Evolutionary conservation across 306 rosid species (phyloP), one percentile per base, ranked within the genome.

Genomic region (Macrotyloma uniflorum): DNA sequence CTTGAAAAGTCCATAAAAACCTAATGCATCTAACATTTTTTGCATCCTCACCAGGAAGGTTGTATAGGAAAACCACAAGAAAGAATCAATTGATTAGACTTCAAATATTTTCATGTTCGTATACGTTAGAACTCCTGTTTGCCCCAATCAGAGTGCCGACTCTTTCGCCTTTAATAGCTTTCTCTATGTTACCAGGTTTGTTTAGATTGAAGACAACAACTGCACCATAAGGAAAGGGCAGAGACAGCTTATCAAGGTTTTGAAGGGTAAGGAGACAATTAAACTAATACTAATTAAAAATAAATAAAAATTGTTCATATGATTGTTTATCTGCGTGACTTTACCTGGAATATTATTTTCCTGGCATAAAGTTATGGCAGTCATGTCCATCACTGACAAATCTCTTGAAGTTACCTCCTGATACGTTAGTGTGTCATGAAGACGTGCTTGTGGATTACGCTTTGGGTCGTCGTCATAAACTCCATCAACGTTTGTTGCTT

Each of bases 401-500:
- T 91, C 96, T 78, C 88, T 92, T 0, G 97, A 85, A 72, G 88
- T 95, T 73, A 95, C 97, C 62, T 91, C 98, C 58, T 91, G 92
- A 68, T 92, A 92, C 1, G 98, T 89, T 65, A 95, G 67, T 66
- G 88, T 88, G 65, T 91, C 96, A 30, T 85, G 94, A 75, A 95
- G 91, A 30, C 89, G 88, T 14, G 98, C 98, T 49, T 91, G 82
- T 33, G 98, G 93, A 80, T 95, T 91, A 43, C 8, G 22, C 87
- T 83, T 89, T 14, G 98, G 98, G 75, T 95, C 90, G 10, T 88
- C 90, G 1, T 95, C 90, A 18, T 53, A 95, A 55, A 95, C 98
- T 42, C 98, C 98, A 32, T 95, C 98, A 64, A 95, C 98, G 65
- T 92, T 95, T 57, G 98, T 92, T 28, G 98, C 98, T 89, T 95